Evolutionary conservation across 1,284 basidiomycete genomes (phyloP).

Genomic region (Gomphus bonarii): DNA sequence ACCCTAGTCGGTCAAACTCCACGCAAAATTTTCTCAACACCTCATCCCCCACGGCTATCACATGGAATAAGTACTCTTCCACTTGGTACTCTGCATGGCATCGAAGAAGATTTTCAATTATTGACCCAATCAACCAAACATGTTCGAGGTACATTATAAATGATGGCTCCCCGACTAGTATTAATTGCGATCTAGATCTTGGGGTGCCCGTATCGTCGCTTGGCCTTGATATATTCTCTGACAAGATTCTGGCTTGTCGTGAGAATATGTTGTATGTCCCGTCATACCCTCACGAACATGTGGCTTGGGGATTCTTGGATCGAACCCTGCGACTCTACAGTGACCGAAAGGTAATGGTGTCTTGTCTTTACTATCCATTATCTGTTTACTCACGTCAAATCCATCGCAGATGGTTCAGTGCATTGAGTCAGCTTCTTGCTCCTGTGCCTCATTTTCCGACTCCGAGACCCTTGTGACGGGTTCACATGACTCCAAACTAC

Average conservation of each 20-base stretch:
- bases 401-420: constrained; percentile 56
- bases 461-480: constrained; percentile 65
- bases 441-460: constrained; percentile 71
- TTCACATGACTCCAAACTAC: constrained; percentile 64
- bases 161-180: constrained; percentile 10
- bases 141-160: constrained; percentile 39
- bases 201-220: constrained; percentile 42
- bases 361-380: constrained; percentile 9
- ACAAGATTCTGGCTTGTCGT: constrained; percentile 55
- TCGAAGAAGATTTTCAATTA: constrained; percentile 68
- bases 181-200: constrained; percentile 28
- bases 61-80: constrained; percentile 64
- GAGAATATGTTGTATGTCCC: constrained; percentile 51
- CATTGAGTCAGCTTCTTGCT: constrained; percentile 62
- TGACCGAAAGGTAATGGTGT: constrained; percentile 43
- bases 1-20: constrained; percentile 81
- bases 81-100: constrained; percentile 58
- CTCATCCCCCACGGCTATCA: constrained; percentile 71
- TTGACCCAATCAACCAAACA: constrained; percentile 48
- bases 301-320: constrained; percentile 54
- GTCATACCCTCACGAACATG: constrained; percentile 50
- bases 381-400: not conserved
- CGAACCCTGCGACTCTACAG: constrained; percentile 46
- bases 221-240: constrained; percentile 44
- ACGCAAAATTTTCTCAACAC: constrained; percentile 73